Evolutionary conservation across 371 early-diverging fungal genomes (phyloP).

Genomic region (Apophysomyces variabilis): DNA sequence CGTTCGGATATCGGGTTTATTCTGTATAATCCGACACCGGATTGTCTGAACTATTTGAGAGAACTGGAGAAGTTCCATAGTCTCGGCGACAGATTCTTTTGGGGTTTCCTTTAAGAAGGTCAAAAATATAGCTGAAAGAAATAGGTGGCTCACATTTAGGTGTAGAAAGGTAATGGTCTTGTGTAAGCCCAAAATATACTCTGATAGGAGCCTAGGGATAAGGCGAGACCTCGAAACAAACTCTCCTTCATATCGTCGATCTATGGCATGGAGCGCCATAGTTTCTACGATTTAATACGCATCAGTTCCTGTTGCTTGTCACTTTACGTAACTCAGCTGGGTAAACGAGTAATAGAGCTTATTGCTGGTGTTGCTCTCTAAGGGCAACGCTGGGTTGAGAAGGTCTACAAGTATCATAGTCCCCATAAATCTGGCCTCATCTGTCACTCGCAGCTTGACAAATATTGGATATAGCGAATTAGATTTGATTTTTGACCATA

Average conservation of each 20-base stretch:
- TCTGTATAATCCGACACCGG: slow-evolving; percentile 2
- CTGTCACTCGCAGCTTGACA: slow-evolving; percentile 20
- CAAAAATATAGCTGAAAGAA: neutral
- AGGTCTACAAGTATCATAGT: slow-evolving; percentile 19
- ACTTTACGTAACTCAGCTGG: slow-evolving; percentile 9
- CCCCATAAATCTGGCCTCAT: slow-evolving; percentile 19
- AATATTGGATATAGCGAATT: slow-evolving; percentile 7
- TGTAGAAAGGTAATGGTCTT: slow-evolving; percentile 18
- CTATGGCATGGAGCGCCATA: neutral
- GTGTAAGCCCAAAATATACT: slow-evolving; percentile 17
- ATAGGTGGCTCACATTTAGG: slow-evolving; percentile 13
- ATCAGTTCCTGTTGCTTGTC: neutral
- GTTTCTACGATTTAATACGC: neutral
- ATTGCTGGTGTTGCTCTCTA: neutral
- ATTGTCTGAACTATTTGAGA: slow-evolving; percentile 14
- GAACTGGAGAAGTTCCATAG: slow-evolving; percentile 16
- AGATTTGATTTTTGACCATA: slow-evolving; percentile 19
- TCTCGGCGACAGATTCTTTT: slow-evolving; percentile 12
- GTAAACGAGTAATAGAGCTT: slow-evolving; percentile 18
- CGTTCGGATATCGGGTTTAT: slow-evolving; percentile 20
- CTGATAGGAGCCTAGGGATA: slow-evolving; percentile 10
- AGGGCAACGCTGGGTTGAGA: slow-evolving; percentile 13
- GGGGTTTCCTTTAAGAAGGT: slow-evolving; percentile 10
- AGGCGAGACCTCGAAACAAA: neutral
- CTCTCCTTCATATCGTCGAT: neutral